A percentile compares a stretch with the other conserved stretches of the same genome.
Conservation (phyloP, 1,139 yeast genomes). For the Suhomyces ambrosiae region DNA sequence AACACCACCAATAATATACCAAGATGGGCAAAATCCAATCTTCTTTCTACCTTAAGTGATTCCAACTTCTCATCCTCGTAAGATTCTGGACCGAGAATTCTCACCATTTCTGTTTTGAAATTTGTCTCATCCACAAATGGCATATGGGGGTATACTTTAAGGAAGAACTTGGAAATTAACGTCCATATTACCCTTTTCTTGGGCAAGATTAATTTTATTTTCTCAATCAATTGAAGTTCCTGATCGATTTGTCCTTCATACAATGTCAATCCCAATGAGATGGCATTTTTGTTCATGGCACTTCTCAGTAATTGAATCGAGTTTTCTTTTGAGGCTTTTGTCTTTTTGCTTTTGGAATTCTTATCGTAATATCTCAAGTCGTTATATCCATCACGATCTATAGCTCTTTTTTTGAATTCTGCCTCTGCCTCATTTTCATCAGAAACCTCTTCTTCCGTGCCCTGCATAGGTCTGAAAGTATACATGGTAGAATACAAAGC, state of each 20-base stretch:
- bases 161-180: slow-evolving; percentile 40
- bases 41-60: slow-evolving; percentile 31
- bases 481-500: slow-evolving; percentile 2
- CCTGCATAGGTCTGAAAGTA: slow-evolving; percentile 3
- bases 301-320: slow-evolving; percentile 7
- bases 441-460: slow-evolving; percentile 2
- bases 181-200: slow-evolving; percentile 39
- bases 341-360: slow-evolving; percentile 2
- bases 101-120: slow-evolving; percentile 23
- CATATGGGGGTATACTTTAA: slow-evolving; percentile 47
- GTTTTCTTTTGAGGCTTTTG: slow-evolving; percentile 2
- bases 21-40: slow-evolving; percentile 49
- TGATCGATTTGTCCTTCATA: slow-evolving; percentile 37
- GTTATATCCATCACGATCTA: slow-evolving; percentile 33
- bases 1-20: slow-evolving; percentile 46
- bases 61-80: slow-evolving; percentile 14
- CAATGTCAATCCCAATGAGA: slow-evolving; percentile 32
- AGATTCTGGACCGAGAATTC: slow-evolving; percentile 23
- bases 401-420: slow-evolving; percentile 22
- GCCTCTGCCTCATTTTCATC: slow-evolving; percentile 9
- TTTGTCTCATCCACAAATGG: slow-evolving; percentile 53
- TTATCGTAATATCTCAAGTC: slow-evolving; percentile 28
- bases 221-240: slow-evolving; percentile 25
- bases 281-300: slow-evolving; percentile 26
- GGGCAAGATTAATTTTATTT: slow-evolving; percentile 40